Base-by-base conservation (phyloP, 805 yeast species). In the Naumovozyma castellii region DNA sequence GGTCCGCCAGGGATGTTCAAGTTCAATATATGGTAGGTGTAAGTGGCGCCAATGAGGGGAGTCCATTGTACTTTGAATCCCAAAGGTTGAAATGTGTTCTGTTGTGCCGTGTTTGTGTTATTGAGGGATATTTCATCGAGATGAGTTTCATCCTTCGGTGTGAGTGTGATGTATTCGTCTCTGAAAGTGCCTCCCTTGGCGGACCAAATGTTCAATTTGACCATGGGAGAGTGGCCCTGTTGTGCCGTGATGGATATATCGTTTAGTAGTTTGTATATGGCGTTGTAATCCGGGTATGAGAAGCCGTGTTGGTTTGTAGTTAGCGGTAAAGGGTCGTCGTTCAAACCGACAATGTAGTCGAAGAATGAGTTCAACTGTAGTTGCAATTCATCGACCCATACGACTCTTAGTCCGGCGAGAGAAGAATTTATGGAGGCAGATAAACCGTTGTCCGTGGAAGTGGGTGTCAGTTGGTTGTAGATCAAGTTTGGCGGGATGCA, bases 11-110 rank as follows among this genome's bases (percentile, higher is more conserved):
- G 73, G 10, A 77, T 76, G 41, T 80, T 78, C 10, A 90, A 78
- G 43, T 73, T 74, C 40, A 90, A 62, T 29, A 90, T 78, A 50
- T 87, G 94, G 82, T 95, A 90, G 10, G 87, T 94, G 54, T 75
- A 80, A 1, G 90, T 82, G 0, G 94, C 76, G 0, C 86, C 73
- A 22, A 72, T 67, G 31, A 87, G 54, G 15, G 94, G 86, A 1
- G 86, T 76, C 67, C 94, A 77, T 54, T 85, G 94, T 1, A 86
- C 65, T 10, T 81, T 65, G 18, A 87, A 50, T 0, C 94, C 94
- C 14, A 84, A 50, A 27, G 70, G 66, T 18, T 65, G 64, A 50
- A 78, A 76, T 19, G 43, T 60, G 12, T 38, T 46, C 3, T 42
- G 41, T 8, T 31, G 20, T 3, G 51, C 33, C 25, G 47, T 22